Base-by-base conservation (phyloP, 2,329 filamentous ascomycete genomes). In the Chrysoporthe deuterocubensis region DNA sequence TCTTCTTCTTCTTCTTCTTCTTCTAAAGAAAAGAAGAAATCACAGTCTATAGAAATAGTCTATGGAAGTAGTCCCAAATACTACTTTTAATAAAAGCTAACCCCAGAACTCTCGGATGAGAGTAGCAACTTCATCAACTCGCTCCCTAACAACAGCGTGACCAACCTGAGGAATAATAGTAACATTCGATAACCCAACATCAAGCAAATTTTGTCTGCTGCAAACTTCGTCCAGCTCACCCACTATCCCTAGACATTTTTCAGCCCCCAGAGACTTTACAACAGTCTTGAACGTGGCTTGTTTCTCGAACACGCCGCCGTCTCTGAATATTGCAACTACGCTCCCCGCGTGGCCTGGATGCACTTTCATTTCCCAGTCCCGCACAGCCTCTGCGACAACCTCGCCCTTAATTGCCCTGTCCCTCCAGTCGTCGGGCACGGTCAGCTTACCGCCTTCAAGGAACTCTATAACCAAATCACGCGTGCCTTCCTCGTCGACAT, bases 321-420 rank as follows among this genome's bases (percentile, higher is more conserved):
- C 81, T 54, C 83, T 77, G 6, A 85, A 76, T 0, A 85, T 78
- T 0, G 75, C 81, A 21, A 84, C 77, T 0, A 87, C 81, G 44
- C 80, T 82, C 0, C 80, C 80, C 3, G 70, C 26, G 69, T 86
- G 83, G 0, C 84, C 84, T 1, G 70, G 32, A 70, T 87, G 84
- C 7, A 82, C 72, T 11, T 70, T 73, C 72, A 80, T 77, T 71
- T 86, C 76, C 85, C 85, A 87, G 0, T 79, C 78, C n/a, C 77
- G 73, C 1, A 87, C 72, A 0, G 82, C 83, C 67, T 82, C 77
- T 0, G 83, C 80, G 0, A 85, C 83, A 0, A 86, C 73, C 52
- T 84, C 79, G 0, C 82, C 82, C 0, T 69, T 71, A 0, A 34
- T 67, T 4, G 83, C 78, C 21, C 78, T 77, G 56, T 82, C 76